Conservation (phyloP, 371 early-diverging fungal species). For the Rhizopus microsporus region DNA sequence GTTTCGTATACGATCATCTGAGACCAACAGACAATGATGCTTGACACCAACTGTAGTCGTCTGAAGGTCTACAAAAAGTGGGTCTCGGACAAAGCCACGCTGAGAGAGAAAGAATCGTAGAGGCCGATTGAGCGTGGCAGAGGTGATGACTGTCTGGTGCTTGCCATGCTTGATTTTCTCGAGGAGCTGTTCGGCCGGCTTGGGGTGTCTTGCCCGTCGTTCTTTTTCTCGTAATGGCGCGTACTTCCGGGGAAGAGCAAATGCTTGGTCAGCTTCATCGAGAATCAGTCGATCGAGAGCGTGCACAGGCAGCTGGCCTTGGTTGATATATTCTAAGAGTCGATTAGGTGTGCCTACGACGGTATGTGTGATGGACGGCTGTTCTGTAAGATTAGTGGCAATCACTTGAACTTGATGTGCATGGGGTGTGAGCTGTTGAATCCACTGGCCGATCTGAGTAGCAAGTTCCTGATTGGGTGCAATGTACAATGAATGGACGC, state of each 20-base stretch:
- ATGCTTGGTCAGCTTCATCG: constrained; percentile 80
- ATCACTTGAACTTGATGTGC: constrained; percentile 8
- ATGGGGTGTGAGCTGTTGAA: constrained; percentile 26
- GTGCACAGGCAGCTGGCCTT: constrained; percentile 43
- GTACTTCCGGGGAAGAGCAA: constrained; percentile 61
- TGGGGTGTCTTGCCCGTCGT: constrained; percentile 62
- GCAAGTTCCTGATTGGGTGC: constrained; percentile 91
- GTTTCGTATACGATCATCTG: constrained; percentile 54
- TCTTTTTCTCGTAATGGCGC: constrained; percentile 52
- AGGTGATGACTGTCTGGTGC: constrained; percentile 64
- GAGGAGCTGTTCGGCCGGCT: constrained; percentile 63
- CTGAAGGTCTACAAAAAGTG: constrained; percentile 66
- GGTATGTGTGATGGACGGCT: constrained; percentile 33
- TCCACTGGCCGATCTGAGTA: constrained; percentile 68
- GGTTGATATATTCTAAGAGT: constrained; percentile 48
- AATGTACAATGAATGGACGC: constrained; percentile 64
- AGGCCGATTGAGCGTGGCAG: constrained; percentile 75
- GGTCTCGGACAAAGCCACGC: constrained; percentile 57
- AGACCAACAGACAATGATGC: constrained; percentile 65
- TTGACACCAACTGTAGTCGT: constrained; percentile 33
- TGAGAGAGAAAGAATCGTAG: constrained; percentile 59
- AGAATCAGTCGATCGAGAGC: constrained; percentile 62
- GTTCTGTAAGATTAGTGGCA: constrained; percentile 14
- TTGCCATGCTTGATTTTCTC: constrained; percentile 12
- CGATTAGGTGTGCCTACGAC: constrained; percentile 72